Percentiles rank a stretch among this genome's conserved stretches.
These are phyloP conservation scores for Coffea humblotiana DNA, from an alignment of 305 asterid genomes.

Conservation along the genomic window DNA sequence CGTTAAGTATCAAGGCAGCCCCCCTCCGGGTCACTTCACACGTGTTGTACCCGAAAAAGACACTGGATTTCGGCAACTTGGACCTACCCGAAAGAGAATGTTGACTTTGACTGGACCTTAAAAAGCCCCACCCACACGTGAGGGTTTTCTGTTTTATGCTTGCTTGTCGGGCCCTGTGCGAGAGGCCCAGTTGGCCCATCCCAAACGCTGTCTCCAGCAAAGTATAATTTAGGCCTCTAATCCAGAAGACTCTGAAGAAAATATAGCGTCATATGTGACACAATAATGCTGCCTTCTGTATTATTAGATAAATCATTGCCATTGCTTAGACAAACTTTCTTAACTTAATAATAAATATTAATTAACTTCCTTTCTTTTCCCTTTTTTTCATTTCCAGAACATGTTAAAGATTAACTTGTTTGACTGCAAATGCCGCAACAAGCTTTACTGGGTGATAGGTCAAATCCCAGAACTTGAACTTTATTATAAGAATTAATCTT, in stretches of 20 bases:
- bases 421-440: not conserved
- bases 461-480: not conserved
- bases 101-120: conserved; percentile 37
- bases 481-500: not conserved
- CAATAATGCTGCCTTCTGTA: not conserved
- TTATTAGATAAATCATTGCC: not conserved
- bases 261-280: not conserved
- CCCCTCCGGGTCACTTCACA: conserved; percentile 33
- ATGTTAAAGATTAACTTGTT: not conserved
- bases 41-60: conserved; percentile 48
- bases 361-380: too few species aligned
- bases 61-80: conserved; percentile 42
- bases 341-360: not conserved
- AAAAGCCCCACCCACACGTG: conserved; percentile 56
- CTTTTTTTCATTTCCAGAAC: too few species aligned
- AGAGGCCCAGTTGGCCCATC: conserved; percentile 35
- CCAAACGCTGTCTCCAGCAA: conserved; percentile 22
- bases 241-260: not conserved
- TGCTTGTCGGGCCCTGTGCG: conserved; percentile 47
- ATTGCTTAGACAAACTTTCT: not conserved
- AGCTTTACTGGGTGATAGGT: not conserved
- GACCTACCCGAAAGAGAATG: conserved; percentile 31
- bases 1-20: not conserved
- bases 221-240: not conserved
- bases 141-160: conserved; percentile 39